Percentiles rank a stretch among this genome's conserved stretches.
Evolutionary conservation across 345 rosid species (phyloP).

Genomic region (Schrenkiella parvula): DNA sequence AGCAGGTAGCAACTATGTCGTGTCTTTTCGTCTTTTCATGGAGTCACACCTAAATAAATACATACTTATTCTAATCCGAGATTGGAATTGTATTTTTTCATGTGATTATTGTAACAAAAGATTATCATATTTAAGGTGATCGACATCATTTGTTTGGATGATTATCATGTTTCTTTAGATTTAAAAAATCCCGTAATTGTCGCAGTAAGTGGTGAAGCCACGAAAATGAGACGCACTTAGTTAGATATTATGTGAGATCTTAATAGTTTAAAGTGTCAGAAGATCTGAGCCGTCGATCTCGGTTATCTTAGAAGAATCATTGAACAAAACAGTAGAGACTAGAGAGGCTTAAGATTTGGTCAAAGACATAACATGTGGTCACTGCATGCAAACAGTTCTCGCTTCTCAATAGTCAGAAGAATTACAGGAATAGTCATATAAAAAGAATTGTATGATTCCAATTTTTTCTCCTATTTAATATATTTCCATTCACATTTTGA

Average conservation of each 20-base stretch:
- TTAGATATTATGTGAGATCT: neutral
- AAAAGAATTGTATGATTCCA: neutral
- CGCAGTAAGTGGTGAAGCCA: conserved; percentile 3
- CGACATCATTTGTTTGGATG: neutral
- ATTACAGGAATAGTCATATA: neutral
- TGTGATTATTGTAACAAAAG: conserved; percentile 4
- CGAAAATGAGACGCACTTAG: neutral
- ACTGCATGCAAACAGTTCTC: conserved; percentile 24
- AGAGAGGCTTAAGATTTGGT: conserved; percentile 18
- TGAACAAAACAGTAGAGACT: neutral
- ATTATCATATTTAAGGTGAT: neutral
- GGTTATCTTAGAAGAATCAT: neutral
- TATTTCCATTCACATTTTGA: conserved; percentile 10
- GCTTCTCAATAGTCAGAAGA: neutral
- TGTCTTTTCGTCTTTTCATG: neutral
- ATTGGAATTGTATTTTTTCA: neutral
- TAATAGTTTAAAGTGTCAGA: neutral
- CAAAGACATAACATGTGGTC: conserved; percentile 28
- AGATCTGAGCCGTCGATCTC: conserved; percentile 14
- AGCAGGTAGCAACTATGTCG: neutral
- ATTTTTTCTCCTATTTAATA: neutral
- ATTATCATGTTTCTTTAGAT: neutral
- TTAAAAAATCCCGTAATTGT: neutral
- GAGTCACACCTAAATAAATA: conserved; percentile 8
- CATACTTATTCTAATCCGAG: no score